Percentiles rank a stretch among this genome's conserved stretches.
These are phyloP conservation scores for Amphicarpaea edgeworthii DNA, from an alignment of 306 rosid species.

Conservation along the genomic window DNA sequence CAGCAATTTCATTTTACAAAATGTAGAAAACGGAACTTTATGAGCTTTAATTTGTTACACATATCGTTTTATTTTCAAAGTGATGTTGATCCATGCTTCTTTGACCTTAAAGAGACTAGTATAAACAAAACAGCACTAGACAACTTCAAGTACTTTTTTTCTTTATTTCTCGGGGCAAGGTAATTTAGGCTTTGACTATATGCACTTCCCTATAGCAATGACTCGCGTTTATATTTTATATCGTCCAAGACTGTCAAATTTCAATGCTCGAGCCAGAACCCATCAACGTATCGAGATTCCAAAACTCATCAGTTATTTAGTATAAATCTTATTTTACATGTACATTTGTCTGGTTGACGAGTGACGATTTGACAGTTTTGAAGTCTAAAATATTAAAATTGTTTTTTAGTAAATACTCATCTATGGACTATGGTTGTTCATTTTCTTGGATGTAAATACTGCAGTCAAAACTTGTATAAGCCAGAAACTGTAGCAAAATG, in stretches of 20 bases:
- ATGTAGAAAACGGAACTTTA: not conserved
- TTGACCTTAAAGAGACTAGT: not conserved
- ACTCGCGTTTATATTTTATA: not conserved
- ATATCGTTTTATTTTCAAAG: too few relatives aligned
- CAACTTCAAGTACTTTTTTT: not conserved
- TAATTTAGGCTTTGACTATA: slow-evolving; percentile 8
- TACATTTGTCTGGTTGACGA: too few relatives aligned
- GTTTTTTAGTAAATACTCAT: too few relatives aligned
- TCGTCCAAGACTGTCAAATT: not conserved
- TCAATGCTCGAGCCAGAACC: not conserved
- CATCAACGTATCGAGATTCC: not conserved
- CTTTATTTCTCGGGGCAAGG: not conserved
- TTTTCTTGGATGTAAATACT: too few relatives aligned
- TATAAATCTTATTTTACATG: too few relatives aligned
- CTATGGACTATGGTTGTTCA: too few relatives aligned
- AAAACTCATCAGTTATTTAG: not conserved
- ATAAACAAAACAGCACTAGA: not conserved
- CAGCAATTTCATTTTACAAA: not conserved
- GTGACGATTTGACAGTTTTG: too few relatives aligned
- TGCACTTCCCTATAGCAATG: not conserved
- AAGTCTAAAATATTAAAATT: too few relatives aligned
- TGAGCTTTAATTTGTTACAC: too few relatives aligned
- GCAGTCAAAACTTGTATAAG: too few relatives aligned
- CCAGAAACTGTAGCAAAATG: too few relatives aligned
- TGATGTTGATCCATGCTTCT: too few relatives aligned